Evolutionary conservation across 164 flowering plant genomes (phyloP).

Genomic region (Aristolochia contorta): DNA sequence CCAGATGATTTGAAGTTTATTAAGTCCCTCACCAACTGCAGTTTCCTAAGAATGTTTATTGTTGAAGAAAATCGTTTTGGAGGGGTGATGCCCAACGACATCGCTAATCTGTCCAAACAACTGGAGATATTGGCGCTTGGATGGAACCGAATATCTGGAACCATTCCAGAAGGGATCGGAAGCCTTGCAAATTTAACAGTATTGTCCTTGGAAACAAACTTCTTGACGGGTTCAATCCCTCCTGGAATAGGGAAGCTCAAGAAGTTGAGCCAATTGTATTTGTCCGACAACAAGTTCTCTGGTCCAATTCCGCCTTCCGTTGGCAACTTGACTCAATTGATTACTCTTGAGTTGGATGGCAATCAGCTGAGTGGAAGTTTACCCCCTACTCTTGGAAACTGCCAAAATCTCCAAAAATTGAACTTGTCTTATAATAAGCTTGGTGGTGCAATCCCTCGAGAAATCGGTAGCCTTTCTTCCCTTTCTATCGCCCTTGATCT

Average conservation of each 20-base stretch:
- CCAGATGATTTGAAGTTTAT: no score
- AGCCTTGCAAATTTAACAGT: conserved; percentile 17
- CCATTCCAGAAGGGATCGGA: conserved; percentile 23
- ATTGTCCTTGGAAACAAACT: conserved; percentile 9
- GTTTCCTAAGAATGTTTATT: no score
- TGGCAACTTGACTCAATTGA: no score
- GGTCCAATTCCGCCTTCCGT: no score
- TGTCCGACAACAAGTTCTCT: conserved; percentile 15
- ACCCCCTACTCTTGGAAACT: conserved; percentile 4
- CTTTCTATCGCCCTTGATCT: conserved; percentile 12
- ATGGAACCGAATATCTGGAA: conserved; percentile 19
- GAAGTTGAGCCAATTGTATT: neutral
- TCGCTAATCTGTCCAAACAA: no score
- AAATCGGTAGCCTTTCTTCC: conserved; percentile 16
- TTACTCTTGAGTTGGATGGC: no score
- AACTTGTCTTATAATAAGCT: conserved; percentile 4
- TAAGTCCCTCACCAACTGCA: no score
- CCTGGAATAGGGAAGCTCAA: conserved; percentile 16
- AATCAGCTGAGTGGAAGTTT: conserved; percentile 3
- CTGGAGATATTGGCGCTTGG: neutral
- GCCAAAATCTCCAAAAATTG: neutral
- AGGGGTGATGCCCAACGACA: no score
- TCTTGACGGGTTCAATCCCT: conserved; percentile 24
- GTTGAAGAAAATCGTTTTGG: no score
- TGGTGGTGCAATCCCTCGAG: no score